phyloP scores from a whole-genome alignment of 1,139 yeast species.

The Kluyveromyces marxianus region DNA sequence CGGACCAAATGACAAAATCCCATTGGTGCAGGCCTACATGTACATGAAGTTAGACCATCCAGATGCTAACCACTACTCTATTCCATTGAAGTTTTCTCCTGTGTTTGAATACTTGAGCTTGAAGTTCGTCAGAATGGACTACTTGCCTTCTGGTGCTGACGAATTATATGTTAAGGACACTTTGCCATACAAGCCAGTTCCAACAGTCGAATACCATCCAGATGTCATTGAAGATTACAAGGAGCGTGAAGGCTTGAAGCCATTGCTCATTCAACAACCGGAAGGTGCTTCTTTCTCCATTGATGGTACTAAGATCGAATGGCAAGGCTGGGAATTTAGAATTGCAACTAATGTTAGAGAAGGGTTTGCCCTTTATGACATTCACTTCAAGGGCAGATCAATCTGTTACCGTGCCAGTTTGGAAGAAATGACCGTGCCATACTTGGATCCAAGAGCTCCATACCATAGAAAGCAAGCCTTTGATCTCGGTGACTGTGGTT shows the following conservation, averaged over 20 bases:
- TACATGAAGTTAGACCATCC: slow-evolving; percentile 66
- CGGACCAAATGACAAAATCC: slow-evolving; percentile 43
- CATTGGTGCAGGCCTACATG: slow-evolving; percentile 68
- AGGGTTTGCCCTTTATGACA: slow-evolving; percentile 75
- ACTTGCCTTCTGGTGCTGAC: slow-evolving; percentile 67
- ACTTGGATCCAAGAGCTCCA: slow-evolving; percentile 87
- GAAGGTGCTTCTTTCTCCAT: slow-evolving; percentile 78
- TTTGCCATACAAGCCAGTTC: slow-evolving; percentile 51
- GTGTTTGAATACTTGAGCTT: slow-evolving; percentile 63
- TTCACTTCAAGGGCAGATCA: slow-evolving; percentile 74
- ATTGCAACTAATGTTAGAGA: slow-evolving; percentile 73
- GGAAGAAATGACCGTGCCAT: slow-evolving; percentile 89
- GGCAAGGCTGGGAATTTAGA: slow-evolving; percentile 92
- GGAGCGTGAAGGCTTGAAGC: slow-evolving; percentile 55
- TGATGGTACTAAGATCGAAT: slow-evolving; percentile 55
- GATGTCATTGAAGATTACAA: slow-evolving; percentile 54
- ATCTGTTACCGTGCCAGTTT: slow-evolving; percentile 70
- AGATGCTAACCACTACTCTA: slow-evolving; percentile 79
- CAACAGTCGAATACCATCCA: slow-evolving; percentile 65
- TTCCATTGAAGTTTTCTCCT: slow-evolving; percentile 77
- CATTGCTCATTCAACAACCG: slow-evolving; percentile 70
- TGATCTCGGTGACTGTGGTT: slow-evolving; percentile 88
- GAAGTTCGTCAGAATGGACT: slow-evolving; percentile 70
- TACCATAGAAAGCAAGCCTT: slow-evolving; percentile 89
- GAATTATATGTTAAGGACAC: slow-evolving; percentile 50